Conservation (phyloP, 768 basidiomycete species). For the Mycena floridula region DNA sequence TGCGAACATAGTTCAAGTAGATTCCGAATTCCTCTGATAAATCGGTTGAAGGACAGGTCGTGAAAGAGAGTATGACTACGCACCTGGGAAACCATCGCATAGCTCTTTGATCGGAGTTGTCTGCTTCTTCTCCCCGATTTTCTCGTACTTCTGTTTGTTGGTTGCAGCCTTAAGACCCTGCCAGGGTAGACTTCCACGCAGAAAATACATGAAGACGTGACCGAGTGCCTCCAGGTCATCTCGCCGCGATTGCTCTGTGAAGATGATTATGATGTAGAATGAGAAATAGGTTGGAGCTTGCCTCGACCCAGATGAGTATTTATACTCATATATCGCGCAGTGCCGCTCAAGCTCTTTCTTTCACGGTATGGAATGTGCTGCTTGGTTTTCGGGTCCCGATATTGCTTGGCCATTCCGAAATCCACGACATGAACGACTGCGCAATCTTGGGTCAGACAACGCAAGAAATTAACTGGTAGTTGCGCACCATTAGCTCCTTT, state of each 20-base stretch:
- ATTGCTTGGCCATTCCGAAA: conserved; percentile 99
- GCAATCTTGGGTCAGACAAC: conserved; percentile 2
- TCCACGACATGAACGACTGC: conserved; percentile 91
- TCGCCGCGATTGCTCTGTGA: conserved; percentile 79
- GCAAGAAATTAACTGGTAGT: not conserved
- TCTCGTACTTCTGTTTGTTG: conserved; percentile 99
- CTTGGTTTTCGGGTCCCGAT: conserved; percentile 97
- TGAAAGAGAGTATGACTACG: conserved; percentile 11
- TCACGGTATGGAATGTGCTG: conserved; percentile 99
- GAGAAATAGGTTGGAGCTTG: conserved; percentile 25
- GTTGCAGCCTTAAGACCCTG: conserved; percentile 99
- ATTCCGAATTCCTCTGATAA: conserved; percentile 91
- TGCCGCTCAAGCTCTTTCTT: conserved; percentile 94
- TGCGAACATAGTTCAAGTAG: conserved; percentile 98
- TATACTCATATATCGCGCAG: conserved; percentile 99
- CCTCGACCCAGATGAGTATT: conserved; percentile 98
- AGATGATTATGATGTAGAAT: conserved; percentile 5
- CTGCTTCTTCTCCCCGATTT: conserved; percentile 99
- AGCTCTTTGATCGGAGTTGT: conserved; percentile 96
- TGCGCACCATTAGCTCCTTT: conserved; percentile 77
- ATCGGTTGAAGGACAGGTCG: not conserved
- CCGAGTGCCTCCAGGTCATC: conserved; percentile 99
- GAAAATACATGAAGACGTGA: conserved; percentile 99
- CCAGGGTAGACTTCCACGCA: conserved; percentile 96
- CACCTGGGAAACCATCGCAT: conserved; percentile 92